Evolutionary conservation across 2,329 filamentous ascomycete species (phyloP).

Genomic region (Fusarium metavorans): DNA sequence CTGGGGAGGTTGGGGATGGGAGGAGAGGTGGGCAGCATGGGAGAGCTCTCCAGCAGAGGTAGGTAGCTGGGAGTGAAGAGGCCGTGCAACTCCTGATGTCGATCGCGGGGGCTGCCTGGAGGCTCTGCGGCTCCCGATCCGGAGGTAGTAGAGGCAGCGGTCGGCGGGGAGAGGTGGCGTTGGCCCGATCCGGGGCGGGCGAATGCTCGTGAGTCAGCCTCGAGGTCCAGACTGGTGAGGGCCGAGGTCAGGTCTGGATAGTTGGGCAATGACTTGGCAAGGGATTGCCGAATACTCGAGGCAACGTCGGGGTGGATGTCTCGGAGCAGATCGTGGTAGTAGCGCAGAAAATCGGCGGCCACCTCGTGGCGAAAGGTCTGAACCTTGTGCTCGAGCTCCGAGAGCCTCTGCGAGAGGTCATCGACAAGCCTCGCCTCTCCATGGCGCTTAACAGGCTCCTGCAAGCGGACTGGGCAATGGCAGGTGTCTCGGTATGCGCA

Average conservation of each 20-base stretch:
- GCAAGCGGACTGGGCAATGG: slow-evolving; percentile 47
- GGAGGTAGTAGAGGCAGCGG: slow-evolving; percentile 44
- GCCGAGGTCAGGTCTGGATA: slow-evolving; percentile 59
- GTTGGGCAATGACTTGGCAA: slow-evolving; percentile 58
- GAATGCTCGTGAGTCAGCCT: slow-evolving; percentile 52
- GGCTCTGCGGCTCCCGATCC: slow-evolving; percentile 46
- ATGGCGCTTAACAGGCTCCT: slow-evolving; percentile 51
- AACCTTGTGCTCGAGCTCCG: slow-evolving; percentile 69
- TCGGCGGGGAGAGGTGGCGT: slow-evolving; percentile 48
- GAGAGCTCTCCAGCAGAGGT: slow-evolving; percentile 67
- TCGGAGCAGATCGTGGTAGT: slow-evolving; percentile 64
- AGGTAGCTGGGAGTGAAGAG: slow-evolving; percentile 73
- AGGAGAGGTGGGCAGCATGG: slow-evolving; percentile 37
- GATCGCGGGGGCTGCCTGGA: slow-evolving; percentile 62
- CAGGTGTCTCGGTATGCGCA: slow-evolving; percentile 51
- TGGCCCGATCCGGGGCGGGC: slow-evolving; percentile 45
- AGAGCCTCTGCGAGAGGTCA: slow-evolving; percentile 65
- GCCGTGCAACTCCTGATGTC: slow-evolving; percentile 70
- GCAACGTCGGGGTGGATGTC: slow-evolving; percentile 61
- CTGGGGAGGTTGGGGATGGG: slow-evolving; percentile 30
- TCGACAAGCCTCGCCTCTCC: slow-evolving; percentile 61
- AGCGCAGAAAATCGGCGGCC: slow-evolving; percentile 67
- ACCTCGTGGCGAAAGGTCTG: slow-evolving; percentile 68
- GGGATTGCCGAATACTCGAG: slow-evolving; percentile 58
- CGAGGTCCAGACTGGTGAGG: slow-evolving; percentile 51